Conservation (phyloP, 306 rosid species). For the Dalbergia oliveri region DNA sequence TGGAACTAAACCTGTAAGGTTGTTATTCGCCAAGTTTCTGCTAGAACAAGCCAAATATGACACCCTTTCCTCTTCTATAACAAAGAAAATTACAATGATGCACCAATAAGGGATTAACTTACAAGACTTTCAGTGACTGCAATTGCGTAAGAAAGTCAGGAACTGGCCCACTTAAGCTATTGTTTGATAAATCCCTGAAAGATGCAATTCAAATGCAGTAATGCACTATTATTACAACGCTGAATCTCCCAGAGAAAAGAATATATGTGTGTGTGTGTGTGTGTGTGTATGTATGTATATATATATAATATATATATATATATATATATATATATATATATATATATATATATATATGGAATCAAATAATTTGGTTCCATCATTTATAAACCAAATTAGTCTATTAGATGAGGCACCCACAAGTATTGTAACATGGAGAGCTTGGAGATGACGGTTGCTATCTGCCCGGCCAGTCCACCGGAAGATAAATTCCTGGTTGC, state of each 20-base stretch:
- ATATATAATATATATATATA: too few species aligned
- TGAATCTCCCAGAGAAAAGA: not conserved
- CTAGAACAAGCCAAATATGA: too few species aligned
- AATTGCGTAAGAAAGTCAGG: constrained; percentile 40
- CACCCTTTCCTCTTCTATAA: not conserved
- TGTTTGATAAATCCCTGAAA: constrained; percentile 59
- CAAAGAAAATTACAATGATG: not conserved
- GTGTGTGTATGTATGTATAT: too few species aligned
- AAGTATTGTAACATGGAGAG: constrained; percentile 46
- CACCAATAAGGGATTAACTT: constrained; percentile 40
- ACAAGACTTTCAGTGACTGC: constrained; percentile 48
- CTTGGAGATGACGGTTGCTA: constrained; percentile 36
- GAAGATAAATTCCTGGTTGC: constrained; percentile 53
- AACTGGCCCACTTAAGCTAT: constrained; percentile 42
- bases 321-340: too few species aligned
- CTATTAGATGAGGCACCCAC: constrained; percentile 40
- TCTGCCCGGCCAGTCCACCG: constrained; percentile 47
- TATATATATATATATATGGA: too few species aligned
- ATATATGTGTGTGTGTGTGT: too few species aligned
- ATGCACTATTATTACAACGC: not conserved
- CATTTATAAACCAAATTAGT: not conserved
- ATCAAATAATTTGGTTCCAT: too few species aligned
- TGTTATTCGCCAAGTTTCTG: not conserved
- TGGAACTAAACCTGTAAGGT: constrained; percentile 47
- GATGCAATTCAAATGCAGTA: not conserved